Evolutionary conservation across 2,329 filamentous ascomycete species (phyloP).

Genomic region (Colletotrichum cordylinicola): DNA sequence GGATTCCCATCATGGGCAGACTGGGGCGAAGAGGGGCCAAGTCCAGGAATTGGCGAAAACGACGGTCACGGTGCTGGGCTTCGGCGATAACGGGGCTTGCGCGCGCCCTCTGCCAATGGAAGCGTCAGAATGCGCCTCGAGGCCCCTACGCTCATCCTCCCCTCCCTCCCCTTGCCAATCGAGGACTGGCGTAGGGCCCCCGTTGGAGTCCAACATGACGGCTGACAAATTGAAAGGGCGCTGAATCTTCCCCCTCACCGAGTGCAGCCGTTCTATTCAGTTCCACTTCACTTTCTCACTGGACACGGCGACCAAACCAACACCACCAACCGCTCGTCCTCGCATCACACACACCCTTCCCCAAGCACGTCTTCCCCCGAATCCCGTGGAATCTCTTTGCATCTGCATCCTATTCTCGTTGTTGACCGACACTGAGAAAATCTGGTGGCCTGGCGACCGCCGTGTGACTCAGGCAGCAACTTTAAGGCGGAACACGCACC

Average conservation of each 20-base stretch:
- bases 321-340: background rate
- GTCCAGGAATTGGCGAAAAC: conserved; percentile 1
- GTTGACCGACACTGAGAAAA: background rate
- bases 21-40: background rate
- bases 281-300: conserved; percentile 14
- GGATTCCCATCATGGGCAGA: background rate
- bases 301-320: background rate
- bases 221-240: conserved; percentile 24
- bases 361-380: conserved; percentile 13
- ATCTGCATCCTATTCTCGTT: conserved; percentile 2
- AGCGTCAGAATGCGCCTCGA: background rate
- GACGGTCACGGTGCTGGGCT: background rate
- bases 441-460: background rate
- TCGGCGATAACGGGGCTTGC: background rate
- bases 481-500: conserved; percentile 26
- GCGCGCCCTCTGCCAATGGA: conserved; percentile 9
- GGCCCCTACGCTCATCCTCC: background rate
- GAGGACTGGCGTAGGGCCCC: background rate
- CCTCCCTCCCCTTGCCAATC: background rate
- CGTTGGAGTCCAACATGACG: background rate
- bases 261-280: conserved; percentile 13
- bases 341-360: conserved; percentile 8
- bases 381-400: background rate
- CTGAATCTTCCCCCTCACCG: conserved; percentile 23
- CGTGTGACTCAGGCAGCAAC: conserved; percentile 40